phyloP scores from a whole-genome alignment of 2,329 filamentous ascomycete species.

The Calonectria hongkongensis region DNA sequence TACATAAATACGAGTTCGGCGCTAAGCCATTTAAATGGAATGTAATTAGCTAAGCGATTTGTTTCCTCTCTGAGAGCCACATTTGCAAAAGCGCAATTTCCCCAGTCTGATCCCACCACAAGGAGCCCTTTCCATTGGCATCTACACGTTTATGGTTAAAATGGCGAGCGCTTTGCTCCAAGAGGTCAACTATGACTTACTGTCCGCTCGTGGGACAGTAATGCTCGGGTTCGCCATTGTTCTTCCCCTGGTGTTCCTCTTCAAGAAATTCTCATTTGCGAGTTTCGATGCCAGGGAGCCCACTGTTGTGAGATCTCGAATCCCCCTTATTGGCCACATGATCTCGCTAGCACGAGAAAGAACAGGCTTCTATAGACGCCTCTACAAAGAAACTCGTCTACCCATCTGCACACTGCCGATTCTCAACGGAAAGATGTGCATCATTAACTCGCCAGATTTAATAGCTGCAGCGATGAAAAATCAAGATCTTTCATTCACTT shows the following conservation, averaged over 20 bases:
- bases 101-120: not conserved
- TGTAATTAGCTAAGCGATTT: no score
- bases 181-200: not conserved
- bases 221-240: not conserved
- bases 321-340: constrained; percentile 46
- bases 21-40: no score
- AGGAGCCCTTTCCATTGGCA: not conserved
- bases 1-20: no score
- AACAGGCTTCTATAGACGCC: constrained; percentile 39
- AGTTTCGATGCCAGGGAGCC: constrained; percentile 41
- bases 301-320: constrained; percentile 36
- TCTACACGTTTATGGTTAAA: not conserved
- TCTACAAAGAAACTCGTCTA: constrained; percentile 48
- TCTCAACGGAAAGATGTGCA: constrained; percentile 65
- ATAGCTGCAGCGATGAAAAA: constrained; percentile 62
- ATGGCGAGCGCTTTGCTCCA: not conserved
- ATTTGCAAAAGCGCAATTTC: no score
- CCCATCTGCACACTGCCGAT: constrained; percentile 66
- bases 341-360: constrained; percentile 42
- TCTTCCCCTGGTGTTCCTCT: not conserved
- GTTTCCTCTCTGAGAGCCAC: no score
- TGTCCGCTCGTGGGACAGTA: not conserved
- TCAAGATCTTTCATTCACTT: constrained; percentile 64
- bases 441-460: constrained; percentile 63
- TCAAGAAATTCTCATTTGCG: constrained; percentile 27